Conservation (phyloP, 2,329 filamentous ascomycete genomes). For the Paecilomyces formosus region DNA sequence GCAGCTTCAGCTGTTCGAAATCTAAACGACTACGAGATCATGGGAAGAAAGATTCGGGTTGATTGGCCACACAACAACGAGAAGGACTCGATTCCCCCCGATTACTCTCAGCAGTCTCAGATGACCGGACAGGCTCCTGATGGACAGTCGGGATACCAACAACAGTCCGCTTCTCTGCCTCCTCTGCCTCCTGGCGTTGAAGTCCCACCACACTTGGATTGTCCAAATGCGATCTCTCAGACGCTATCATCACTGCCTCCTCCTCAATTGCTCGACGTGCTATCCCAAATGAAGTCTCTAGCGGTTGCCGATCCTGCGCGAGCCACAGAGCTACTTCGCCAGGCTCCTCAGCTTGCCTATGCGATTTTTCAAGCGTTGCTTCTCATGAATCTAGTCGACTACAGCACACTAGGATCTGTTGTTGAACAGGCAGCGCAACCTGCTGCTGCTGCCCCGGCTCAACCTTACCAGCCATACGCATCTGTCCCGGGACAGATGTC, state of each 20-base stretch:
- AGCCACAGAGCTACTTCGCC: constrained; percentile 76
- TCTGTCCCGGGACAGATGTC: constrained; percentile 39
- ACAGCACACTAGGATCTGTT: constrained; percentile 71
- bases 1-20: constrained; percentile 93
- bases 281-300: constrained; percentile 88
- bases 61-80: constrained; percentile 93
- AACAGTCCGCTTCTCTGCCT: constrained; percentile 55
- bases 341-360: constrained; percentile 87
- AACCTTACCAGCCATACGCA: constrained; percentile 30
- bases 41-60: constrained; percentile 87
- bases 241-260: constrained; percentile 82
- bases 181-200: constrained; percentile 79
- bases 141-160: constrained; percentile 28
- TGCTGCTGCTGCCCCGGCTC: constrained; percentile 22
- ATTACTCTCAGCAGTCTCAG: constrained; percentile 39
- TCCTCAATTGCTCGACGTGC: constrained; percentile 82
- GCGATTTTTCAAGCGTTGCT: constrained; percentile 92
- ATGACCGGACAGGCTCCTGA: constrained; percentile 23
- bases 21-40: constrained; percentile 89
- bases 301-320: constrained; percentile 74
- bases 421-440: constrained; percentile 55
- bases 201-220: constrained; percentile 72
- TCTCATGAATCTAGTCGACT: constrained; percentile 86
- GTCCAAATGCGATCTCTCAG: constrained; percentile 83
- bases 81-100: constrained; percentile 53